Base-by-base conservation (phyloP, 78 protist species). In the Dictyostelium discoideum region DNA sequence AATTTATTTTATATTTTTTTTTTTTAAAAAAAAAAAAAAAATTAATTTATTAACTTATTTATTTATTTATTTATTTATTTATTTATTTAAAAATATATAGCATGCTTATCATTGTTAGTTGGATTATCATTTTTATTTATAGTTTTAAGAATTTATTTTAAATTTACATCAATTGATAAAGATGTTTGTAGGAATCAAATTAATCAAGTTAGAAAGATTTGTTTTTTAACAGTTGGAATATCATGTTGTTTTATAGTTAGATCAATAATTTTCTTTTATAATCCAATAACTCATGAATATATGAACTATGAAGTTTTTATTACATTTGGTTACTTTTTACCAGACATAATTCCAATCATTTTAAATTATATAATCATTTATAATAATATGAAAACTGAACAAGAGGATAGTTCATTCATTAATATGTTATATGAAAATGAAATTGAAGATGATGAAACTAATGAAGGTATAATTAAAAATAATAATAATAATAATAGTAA, bases 261-360 rank as follows among this genome's bases (percentile, higher is more conserved):
- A 42, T 26, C 89, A 8, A 54, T 67, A 5, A 82, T 90, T 54
- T 90, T 90, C 60, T 72, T 90, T 22, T 90, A 90, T 82, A 63
- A 90, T n/a, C 95, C 95, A 72, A 82, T 90, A 29, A 82, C 95
- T 40, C 46, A 46, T 1, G 83, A 82, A 72, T 90, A n/a, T 26
- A 48, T 90, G 74, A 80, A 80, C 37, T 10, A 90, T 39, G 95
- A 90, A 72, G 37, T 90, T 20, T 90, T 90, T 13, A 42, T 90
- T 1, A 82, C 95, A n/a, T 40, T 90, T 42, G 95, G 95, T 13
- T 90, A 90, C 29, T 90, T 90, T 54, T 50, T 90, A 50, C 95
- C 95, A 24, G 95, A 90, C 37, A 72, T 82, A 16, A n/a, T 90
- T 18, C 95, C 95, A 67, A 90, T 86, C 26, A 13, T 90, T 37